Evolutionary conservation across 148 eudicot species (phyloP), one percentile per base, ranked within the genome.

Genomic region (Spergularia bocconei): DNA sequence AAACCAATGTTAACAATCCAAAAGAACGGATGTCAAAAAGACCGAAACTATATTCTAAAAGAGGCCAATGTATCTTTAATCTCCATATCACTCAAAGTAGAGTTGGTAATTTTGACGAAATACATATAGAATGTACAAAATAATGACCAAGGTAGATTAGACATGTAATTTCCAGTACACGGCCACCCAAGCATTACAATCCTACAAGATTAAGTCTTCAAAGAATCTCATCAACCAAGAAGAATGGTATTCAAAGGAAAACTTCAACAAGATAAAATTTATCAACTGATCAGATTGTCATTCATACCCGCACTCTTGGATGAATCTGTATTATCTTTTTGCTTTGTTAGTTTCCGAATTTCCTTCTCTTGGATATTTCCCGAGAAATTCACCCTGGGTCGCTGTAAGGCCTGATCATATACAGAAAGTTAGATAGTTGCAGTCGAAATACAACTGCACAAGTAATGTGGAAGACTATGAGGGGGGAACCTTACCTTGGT

Each of bases 331-430:
- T 21, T n/a, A 7, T 64, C 44, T 38, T 5, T 63, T 78, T 57
- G 71, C 56, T 65, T 17, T n/a, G 25, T 56, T 71, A 14, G 23
- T 71, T 66, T 65, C 36, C 10, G 23, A 3, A 62, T 23, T 36
- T 13, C 67, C 69, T 75, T 71, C 25, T 85, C 81, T 68, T 82
- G 68, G 61, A 77, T 61, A 71, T 65, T 41, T 60, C 70, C 62
- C 47, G 86, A 83, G 79, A 90, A 90, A 73, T 77, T 82, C 54
- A 90, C 94, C 67, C 82, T 76, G 0, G 94, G 91, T 57, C 87
- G 86, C 72, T 77, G 82, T 79, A 90, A 78, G 4, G 58, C 50
- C 91, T 90, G 88, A 78, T 68, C 61, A 16, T 56, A 65, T 12
- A 69, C 55, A 57, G 39, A 23, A 2, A 58, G 63, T 68, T 19